Base-by-base conservation (phyloP, 345 rosid species). In the Gossypium thurberi region DNA sequence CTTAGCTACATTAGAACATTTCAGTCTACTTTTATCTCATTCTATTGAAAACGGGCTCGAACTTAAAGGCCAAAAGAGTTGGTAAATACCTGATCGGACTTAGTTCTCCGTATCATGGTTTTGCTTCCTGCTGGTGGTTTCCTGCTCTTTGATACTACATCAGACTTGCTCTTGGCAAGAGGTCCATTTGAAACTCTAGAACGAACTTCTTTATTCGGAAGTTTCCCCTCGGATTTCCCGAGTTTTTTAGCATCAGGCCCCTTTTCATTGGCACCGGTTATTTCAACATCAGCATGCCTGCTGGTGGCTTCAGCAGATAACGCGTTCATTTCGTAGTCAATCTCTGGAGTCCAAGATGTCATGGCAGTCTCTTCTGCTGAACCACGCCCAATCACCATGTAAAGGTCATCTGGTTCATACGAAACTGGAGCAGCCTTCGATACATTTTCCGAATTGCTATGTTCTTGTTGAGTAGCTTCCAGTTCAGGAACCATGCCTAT, bases 381-480 rank as follows among this genome's bases (percentile, higher is more conserved):
- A 80, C 88, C 88, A 57, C 91, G 93, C 70, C 88, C 94, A 73
- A 88, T 89, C 77, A 95, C 86, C 97, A 95, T 91, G 79, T 78
- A 88, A 77, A 95, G 97, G 62, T 95, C 99, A 84, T 95, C 98
- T 71, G 98, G 99, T 67, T 95, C 97, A 64, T 80, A 76, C 15
- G 73, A 67, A 57, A 48, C 64, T 33, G 72, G 37, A 42, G 78
- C 79, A 47, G 70, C 55, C 67, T 80, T 83, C 48, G 21, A 80
- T 10, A 72, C 77, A 68, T 69, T 71, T 55, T 89, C 89, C 0
- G 75, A 60, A 43, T 65, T 72, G 63, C 61, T 72, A 76, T 84
- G 82, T 72, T 82, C 89, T 23, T 81, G 73, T 75, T 72, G 84
- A 69, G 74, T 51, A 55, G 78, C 83, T 70, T 81, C 88, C 48